Evolutionary conservation across 495 filamentous ascomycete species (phyloP), one percentile per base, ranked within the genome.

Genomic region (Penicillium macrosclerotiorum): DNA sequence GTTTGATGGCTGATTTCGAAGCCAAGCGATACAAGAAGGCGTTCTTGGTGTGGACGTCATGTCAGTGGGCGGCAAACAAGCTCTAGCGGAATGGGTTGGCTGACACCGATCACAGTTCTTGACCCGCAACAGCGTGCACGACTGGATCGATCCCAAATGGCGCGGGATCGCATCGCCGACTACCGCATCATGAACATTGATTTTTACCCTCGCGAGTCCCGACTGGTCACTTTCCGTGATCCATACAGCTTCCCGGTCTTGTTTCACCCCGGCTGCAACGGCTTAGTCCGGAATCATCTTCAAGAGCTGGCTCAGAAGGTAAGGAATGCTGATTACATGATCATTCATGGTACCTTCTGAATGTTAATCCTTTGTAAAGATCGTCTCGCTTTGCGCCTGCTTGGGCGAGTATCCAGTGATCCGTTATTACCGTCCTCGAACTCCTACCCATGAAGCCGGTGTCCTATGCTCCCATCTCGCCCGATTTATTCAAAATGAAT

Each of bases 221-320:
- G 89, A 57, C 67, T 98, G 24, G 72, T 96, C 49, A 95, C 89
- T 1, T 95, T 97, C 51, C 77, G 86, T 44, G 93, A 97, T 63
- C 92, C 94, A 1, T 94, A 83, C 77, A 96, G 90, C 67, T 97
- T 97, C 60, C 91, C 89, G 3, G 78, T 92, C 8, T 68, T 98
- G 39, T 98, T 85, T 71, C 91, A 97, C 62, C 92, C 93, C 8
- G 79, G 76, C 37, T 97, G 94, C 66, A 92, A 91, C 59, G 75
- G 84, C 49, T 75, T 96, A 34, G 84, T 97, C 26, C 76, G 81
- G 29, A 73, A 75, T 30, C 92, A 98, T 56, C 78, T 98, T 71
- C 78, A 86, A 58, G 76, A 81, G 19, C 67, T 97, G 14, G 89
- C 94, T 13, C 85, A 90, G 60, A 96, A 94, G 81, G 90, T 95